These are phyloP conservation scores for Capronia americana DNA, from an alignment of 2,329 filamentous ascomycete genomes.

Conservation along the genomic window DNA sequence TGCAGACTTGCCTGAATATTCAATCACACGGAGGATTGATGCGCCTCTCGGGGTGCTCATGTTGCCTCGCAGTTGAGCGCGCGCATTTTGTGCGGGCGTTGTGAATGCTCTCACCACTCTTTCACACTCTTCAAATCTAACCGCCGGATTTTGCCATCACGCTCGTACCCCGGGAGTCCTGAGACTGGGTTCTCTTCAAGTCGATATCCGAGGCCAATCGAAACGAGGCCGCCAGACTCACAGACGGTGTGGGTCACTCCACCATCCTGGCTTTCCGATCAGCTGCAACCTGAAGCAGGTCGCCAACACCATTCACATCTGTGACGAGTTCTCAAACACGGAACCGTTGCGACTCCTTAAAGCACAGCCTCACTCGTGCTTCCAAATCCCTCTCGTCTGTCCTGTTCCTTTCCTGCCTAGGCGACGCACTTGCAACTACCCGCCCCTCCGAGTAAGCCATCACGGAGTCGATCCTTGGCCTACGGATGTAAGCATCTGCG, in stretches of 20 bases:
- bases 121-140: neutral
- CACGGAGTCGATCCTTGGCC: conserved; percentile 8
- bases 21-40: conserved; percentile 3
- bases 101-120: neutral
- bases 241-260: conserved; percentile 15
- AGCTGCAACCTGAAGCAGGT: conserved; percentile 9
- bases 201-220: conserved; percentile 8
- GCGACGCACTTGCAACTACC: neutral
- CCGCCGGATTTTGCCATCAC: conserved; percentile 19
- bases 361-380: conserved; percentile 27
- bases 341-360: conserved; percentile 25
- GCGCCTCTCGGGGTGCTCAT: neutral
- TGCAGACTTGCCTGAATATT: conserved; percentile 1
- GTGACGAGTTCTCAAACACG: conserved; percentile 25
- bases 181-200: neutral
- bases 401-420: neutral
- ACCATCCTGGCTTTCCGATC: conserved; percentile 22
- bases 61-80: neutral
- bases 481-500: conserved; percentile 25
- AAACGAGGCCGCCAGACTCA: neutral
- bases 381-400: conserved; percentile 24
- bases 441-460: neutral
- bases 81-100: neutral
- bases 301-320: conserved; percentile 8
- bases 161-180: conserved; percentile 6